These are phyloP conservation scores for Kwoniella newhampshirensis DNA, from an alignment of 768 basidiomycete species.

Conservation along the genomic window DNA sequence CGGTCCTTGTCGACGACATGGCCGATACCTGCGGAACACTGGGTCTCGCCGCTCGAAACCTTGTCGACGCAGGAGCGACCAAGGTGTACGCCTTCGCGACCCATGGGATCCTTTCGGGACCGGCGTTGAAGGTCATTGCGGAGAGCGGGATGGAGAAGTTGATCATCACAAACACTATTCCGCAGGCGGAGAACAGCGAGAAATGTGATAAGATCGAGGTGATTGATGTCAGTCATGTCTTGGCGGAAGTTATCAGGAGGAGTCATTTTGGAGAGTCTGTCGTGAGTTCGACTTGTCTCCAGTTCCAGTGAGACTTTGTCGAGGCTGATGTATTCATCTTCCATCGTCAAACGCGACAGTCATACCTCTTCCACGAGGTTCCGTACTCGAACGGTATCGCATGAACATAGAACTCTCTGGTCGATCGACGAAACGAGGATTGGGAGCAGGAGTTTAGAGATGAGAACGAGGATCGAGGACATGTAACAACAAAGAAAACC, in stretches of 20 bases:
- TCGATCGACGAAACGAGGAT: too few species aligned
- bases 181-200: constrained; percentile 66
- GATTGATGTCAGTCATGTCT: constrained; percentile 85
- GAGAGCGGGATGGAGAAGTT: constrained; percentile 64
- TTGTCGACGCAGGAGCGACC: constrained; percentile 84
- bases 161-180: constrained; percentile 96
- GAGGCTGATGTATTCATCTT: neutral
- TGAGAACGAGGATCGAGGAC: too few species aligned
- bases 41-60: constrained; percentile 74
- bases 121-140: constrained; percentile 28
- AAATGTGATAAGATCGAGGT: constrained; percentile 74
- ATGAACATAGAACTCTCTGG: neutral
- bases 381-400: constrained; percentile 41
- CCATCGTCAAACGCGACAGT: constrained; percentile 24
- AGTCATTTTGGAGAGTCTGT: constrained; percentile 53
- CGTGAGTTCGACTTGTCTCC: constrained; percentile 37
- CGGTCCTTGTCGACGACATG: constrained; percentile 98
- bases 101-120: constrained; percentile 63
- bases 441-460: too few species aligned
- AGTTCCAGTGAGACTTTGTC: neutral
- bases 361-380: constrained; percentile 53
- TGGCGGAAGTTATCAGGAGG: constrained; percentile 92
- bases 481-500: too few species aligned
- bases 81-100: constrained; percentile 84
- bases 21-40: constrained; percentile 93